Evolutionary conservation across 2,329 filamentous ascomycete species (phyloP).

Genomic region (Alternaria ethzedia): DNA sequence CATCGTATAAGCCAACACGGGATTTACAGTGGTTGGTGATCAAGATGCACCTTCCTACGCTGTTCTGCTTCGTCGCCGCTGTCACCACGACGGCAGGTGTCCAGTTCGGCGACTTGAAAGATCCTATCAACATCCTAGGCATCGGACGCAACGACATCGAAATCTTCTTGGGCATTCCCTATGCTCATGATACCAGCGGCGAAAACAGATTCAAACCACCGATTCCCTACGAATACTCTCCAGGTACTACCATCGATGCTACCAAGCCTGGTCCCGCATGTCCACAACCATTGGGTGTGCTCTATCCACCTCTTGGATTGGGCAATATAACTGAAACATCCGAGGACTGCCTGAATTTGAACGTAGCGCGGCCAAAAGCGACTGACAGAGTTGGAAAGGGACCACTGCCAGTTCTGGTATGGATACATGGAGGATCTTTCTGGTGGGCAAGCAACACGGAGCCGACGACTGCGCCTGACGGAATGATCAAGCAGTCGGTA

Average conservation of each 20-base stretch:
- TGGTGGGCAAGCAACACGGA: slow-evolving; percentile 42
- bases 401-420: slow-evolving; percentile 62
- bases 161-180: slow-evolving; percentile 57
- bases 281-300: slow-evolving; percentile 50
- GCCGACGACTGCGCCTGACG: slow-evolving; percentile 52
- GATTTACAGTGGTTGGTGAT: neutral
- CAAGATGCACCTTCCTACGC: slow-evolving; percentile 9
- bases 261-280: slow-evolving; percentile 54
- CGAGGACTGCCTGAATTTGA: slow-evolving; percentile 68
- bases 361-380: slow-evolving; percentile 62
- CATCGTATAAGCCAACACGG: neutral
- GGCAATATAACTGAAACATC: slow-evolving; percentile 46
- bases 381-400: slow-evolving; percentile 32
- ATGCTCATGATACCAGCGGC: slow-evolving; percentile 56
- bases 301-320: slow-evolving; percentile 35
- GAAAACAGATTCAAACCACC: slow-evolving; percentile 57
- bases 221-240: slow-evolving; percentile 36
- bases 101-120: slow-evolving; percentile 6
- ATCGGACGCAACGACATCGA: slow-evolving; percentile 55
- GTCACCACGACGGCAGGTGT: slow-evolving; percentile 11
- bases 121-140: slow-evolving; percentile 52
- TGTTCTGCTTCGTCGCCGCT: slow-evolving; percentile 10
- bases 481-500: slow-evolving; percentile 55
- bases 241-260: slow-evolving; percentile 48
- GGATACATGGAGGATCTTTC: slow-evolving; percentile 63